A percentile compares a stretch with the other conserved stretches of the same genome.
These are phyloP conservation scores for Phoenix dactylifera DNA, from an alignment of 176 grass and related monocot genomes.

Conservation along the genomic window DNA sequence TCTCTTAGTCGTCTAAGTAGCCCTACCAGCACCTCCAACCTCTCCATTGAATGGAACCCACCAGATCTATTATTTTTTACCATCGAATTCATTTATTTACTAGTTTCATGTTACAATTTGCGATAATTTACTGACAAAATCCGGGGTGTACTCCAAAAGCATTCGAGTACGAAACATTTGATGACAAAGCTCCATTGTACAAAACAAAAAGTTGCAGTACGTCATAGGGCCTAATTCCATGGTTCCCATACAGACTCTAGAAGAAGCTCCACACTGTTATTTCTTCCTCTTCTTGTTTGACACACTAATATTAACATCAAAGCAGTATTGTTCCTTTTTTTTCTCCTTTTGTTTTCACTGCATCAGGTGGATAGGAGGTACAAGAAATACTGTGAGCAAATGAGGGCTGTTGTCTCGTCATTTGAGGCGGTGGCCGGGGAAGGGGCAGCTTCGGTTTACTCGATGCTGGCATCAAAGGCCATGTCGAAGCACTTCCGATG, in stretches of 20 bases:
- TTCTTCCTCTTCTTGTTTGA: too few relatives aligned
- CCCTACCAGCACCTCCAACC: conserved; percentile 5
- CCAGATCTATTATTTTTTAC: conserved; percentile 24
- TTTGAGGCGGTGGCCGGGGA: conserved; percentile 74
- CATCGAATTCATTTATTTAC: neutral
- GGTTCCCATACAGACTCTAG: too few relatives aligned
- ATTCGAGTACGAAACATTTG: neutral
- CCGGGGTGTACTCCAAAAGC: neutral
- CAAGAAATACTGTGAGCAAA: conserved; percentile 78
- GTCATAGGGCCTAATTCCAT: too few relatives aligned
- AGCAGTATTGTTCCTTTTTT: too few relatives aligned
- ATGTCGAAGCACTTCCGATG: conserved; percentile 78
- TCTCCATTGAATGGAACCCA: conserved; percentile 33
- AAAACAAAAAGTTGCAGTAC: conserved; percentile 13
- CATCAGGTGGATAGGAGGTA: conserved; percentile 73
- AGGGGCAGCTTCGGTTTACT: conserved; percentile 56
- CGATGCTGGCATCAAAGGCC: conserved; percentile 50
- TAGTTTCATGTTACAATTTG: too few relatives aligned
- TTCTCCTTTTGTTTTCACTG: too few relatives aligned
- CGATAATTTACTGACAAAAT: too few relatives aligned
- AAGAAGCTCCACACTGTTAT: too few relatives aligned
- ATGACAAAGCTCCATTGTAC: conserved; percentile 13
- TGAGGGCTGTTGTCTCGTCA: conserved; percentile 36
- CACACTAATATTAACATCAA: too few relatives aligned
- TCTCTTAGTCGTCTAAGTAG: conserved; percentile 28